phyloP scores from a whole-genome alignment of 352 stramenopile genomes.

The Blastocystis sp. region DNA sequence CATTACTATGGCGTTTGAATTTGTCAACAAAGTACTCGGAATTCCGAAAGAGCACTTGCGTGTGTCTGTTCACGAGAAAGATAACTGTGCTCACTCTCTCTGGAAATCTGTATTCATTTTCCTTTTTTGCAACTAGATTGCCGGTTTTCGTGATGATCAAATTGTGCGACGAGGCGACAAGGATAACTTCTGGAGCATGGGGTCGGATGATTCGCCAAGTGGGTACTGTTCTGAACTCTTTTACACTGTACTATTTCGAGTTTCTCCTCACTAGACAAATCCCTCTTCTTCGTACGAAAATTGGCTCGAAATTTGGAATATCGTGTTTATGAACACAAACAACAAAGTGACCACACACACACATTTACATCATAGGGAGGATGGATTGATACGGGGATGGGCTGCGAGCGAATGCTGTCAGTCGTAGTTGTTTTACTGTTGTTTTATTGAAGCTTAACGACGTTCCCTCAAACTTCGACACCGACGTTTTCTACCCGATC shows the following conservation, averaged over 20 bases:
- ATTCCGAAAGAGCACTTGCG: slow-evolving; percentile 69
- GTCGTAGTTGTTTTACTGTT: slow-evolving; percentile 67
- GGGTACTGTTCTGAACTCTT: slow-evolving; percentile 58
- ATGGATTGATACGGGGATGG: slow-evolving; percentile 90
- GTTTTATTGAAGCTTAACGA: slow-evolving; percentile 70
- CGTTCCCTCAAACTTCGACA: slow-evolving; percentile 90
- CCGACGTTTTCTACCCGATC: slow-evolving; percentile 87
- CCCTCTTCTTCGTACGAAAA: slow-evolving; percentile 24
- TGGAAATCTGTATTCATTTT: slow-evolving; percentile 9
- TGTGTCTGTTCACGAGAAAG: slow-evolving; percentile 71
- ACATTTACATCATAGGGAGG: slow-evolving; percentile 67
- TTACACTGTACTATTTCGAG: neutral
- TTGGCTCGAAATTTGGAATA: slow-evolving; percentile 85
- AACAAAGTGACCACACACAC: neutral
- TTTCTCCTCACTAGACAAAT: neutral
- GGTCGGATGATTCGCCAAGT: neutral
- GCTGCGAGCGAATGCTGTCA: slow-evolving; percentile 85
- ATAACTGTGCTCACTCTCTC: slow-evolving; percentile 67
- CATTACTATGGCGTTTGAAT: slow-evolving; percentile 85
- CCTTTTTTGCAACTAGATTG: slow-evolving; percentile 3
- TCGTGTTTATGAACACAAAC: slow-evolving; percentile 95
- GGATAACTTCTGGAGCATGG: slow-evolving; percentile 61
- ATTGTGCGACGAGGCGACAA: slow-evolving; percentile 1
- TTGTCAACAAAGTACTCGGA: slow-evolving; percentile 80
- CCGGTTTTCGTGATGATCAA: slow-evolving; percentile 2